Conservation (phyloP, 1,139 yeast species). For the Candida buenavistaensis region DNA sequence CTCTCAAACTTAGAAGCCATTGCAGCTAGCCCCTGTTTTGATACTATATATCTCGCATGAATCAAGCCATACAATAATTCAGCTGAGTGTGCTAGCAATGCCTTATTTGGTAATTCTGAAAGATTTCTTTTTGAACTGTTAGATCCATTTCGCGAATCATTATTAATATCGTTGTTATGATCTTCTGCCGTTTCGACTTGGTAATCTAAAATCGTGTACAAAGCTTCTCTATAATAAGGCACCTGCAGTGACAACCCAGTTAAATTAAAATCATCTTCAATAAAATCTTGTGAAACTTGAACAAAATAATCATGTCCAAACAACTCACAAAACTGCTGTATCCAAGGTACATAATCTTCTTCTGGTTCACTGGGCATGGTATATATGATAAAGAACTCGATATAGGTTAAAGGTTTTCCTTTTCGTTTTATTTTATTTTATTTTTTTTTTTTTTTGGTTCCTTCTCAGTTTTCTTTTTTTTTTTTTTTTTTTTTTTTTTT, state of each 20-base stretch:
- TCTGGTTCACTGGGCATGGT: constrained; percentile 46
- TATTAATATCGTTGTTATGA: constrained; percentile 17
- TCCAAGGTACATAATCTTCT: constrained; percentile 83
- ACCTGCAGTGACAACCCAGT: constrained; percentile 86
- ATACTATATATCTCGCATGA: constrained; percentile 87
- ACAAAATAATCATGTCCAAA: constrained; percentile 94
- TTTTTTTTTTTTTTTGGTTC: too few relatives aligned
- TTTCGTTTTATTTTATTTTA: too few relatives aligned
- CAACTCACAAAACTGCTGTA: constrained; percentile 79
- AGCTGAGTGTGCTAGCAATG: constrained; percentile 84
- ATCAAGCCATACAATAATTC: constrained; percentile 90
- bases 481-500: too few relatives aligned
- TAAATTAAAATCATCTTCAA: constrained; percentile 93
- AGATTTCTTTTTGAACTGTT: constrained; percentile 14
- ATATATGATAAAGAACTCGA: too few relatives aligned
- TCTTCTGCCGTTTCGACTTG: constrained; percentile 80
- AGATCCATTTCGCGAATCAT: constrained; percentile 3
- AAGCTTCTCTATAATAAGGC: constrained; percentile 88
- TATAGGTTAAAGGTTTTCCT: too few relatives aligned
- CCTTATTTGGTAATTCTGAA: constrained; percentile 62
- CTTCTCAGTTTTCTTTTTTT: too few relatives aligned
- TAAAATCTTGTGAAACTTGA: constrained; percentile 88
- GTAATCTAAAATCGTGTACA: constrained; percentile 75
- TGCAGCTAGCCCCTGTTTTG: constrained; percentile 86
- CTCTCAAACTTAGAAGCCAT: constrained; percentile 96